Percentiles rank a stretch among this genome's conserved stretches.
These are phyloP conservation scores for Jasminum sambac DNA, from an alignment of 257 asterid species.

Conservation along the genomic window DNA sequence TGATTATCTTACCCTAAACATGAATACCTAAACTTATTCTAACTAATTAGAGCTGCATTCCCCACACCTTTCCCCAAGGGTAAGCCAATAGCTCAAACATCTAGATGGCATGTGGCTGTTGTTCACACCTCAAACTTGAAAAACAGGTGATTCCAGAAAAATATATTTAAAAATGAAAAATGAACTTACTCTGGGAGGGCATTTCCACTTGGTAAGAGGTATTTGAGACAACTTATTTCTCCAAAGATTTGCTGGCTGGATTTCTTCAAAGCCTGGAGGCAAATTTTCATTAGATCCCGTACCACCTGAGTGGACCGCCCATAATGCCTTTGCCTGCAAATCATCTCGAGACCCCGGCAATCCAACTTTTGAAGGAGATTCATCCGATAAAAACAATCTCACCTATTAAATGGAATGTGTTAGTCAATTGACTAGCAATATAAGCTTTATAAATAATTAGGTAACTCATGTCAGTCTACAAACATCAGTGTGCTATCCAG, in stretches of 20 bases:
- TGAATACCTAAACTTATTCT: not conserved
- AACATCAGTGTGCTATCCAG: not conserved
- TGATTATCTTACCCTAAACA: not conserved
- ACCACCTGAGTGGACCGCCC: constrained; percentile 36
- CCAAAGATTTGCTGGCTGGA: constrained; percentile 37
- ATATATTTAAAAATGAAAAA: not conserved
- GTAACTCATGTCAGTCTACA: constrained; percentile 1
- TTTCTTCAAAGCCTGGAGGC: constrained; percentile 66
- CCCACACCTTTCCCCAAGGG: not conserved
- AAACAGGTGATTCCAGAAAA: too few species aligned
- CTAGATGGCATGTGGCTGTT: not conserved
- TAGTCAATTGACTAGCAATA: constrained; percentile 1
- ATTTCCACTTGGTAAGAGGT: constrained; percentile 53
- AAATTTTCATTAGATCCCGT: constrained; percentile 46
- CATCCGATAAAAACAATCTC: constrained; percentile 56
- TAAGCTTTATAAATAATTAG: not conserved
- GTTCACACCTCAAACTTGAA: too few species aligned
- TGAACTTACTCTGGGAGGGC: constrained; percentile 49
- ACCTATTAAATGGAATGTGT: constrained; percentile 39
- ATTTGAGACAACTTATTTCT: constrained; percentile 44
- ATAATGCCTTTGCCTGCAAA: constrained; percentile 49
- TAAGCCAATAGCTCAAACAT: not conserved
- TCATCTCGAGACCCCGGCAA: constrained; percentile 45
- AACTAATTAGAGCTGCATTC: not conserved
- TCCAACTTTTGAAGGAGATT: constrained; percentile 62